A percentile compares a stretch with the other conserved stretches of the same genome.
Evolutionary conservation across 331 rosid genomes (phyloP).

Genomic region (Pyrus hybrid): DNA sequence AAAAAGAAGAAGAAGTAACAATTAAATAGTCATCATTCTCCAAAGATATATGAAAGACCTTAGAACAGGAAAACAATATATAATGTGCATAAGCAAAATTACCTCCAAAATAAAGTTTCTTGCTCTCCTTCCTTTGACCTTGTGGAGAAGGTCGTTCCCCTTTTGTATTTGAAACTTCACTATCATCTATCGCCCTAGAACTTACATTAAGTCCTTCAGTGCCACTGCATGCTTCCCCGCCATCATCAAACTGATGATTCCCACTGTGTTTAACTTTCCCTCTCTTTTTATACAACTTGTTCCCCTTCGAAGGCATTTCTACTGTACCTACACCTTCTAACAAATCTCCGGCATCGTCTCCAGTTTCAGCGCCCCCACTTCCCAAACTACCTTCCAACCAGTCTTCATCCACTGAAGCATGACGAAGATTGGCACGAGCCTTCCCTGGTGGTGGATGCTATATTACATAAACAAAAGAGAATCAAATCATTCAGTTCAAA

Average conservation of each 20-base stretch:
- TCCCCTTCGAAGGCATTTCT: slow-evolving; percentile 36
- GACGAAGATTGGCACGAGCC: slow-evolving; percentile 25
- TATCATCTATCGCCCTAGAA: slow-evolving; percentile 41
- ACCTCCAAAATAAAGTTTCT: slow-evolving; percentile 61
- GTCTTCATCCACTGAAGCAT: slow-evolving; percentile 36
- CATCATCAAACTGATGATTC: slow-evolving; percentile 50
- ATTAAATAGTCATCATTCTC: neutral
- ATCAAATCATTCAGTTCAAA: neutral
- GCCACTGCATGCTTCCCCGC: slow-evolving; percentile 70
- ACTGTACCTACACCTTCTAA: slow-evolving; percentile 51
- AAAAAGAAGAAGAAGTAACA: neutral
- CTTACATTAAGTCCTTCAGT: slow-evolving; percentile 52
- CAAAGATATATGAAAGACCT: no score
- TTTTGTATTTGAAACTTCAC: slow-evolving; percentile 41
- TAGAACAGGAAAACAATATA: neutral
- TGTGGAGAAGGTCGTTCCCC: slow-evolving; percentile 32
- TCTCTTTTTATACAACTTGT: slow-evolving; percentile 40
- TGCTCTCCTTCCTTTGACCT: slow-evolving; percentile 43
- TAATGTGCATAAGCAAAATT: neutral
- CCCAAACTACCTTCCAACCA: slow-evolving; percentile 48
- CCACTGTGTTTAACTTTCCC: slow-evolving; percentile 34
- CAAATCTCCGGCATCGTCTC: slow-evolving; percentile 40
- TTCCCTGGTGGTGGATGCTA: slow-evolving; percentile 32
- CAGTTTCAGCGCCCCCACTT: slow-evolving; percentile 55
- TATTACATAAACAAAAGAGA: slow-evolving; percentile 6